Evolutionary conservation across 129 eudicot species (phyloP), one percentile per base, ranked within the genome.

Genomic region (Sambucus nigra): DNA sequence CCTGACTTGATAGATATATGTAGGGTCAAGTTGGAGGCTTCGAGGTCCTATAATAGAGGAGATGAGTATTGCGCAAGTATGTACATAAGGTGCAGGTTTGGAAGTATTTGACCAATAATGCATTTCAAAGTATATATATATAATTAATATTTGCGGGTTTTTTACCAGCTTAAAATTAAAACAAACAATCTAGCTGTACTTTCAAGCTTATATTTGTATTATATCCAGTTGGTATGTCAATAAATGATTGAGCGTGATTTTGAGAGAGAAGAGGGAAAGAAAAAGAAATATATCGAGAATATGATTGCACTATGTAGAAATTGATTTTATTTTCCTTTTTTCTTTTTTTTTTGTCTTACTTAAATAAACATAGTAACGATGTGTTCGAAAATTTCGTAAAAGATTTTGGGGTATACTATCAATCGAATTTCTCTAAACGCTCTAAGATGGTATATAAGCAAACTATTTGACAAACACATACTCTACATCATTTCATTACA

Each of bases 81-180:
- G n/a, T 20, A 42, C 48, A 15, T 42, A 42, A 42, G 19, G 16
- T 0, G 4, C 48, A 42, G 16, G 48, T 42, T 42, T 42, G 77
- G 69, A 66, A 72, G 65, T 26, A 59, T 33, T 33, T 61, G 64
- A 61, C 47, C 68, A 69, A 69, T 69, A 61, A 53, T 69, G 63
- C 56, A 35, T 12, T 48, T 51, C 13, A 51, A 23, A 17, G 20
- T 2, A 42, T 15, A 42, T 42, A 42, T 4, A 42, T 13, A 13
- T 42, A 14, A 40, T 40, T 42, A 11, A 13, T 42, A 20, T 3
- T 42, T 14, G 48, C 7, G n/a, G 20, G 48, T 13, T 40, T 40
- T 42, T 7, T 20, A 2, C 14, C 16, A 16, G 13, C 13, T 35
- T 29, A 29, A 3, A 29, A 29, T 29, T 29, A 29, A 29, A 29